Conservation (phyloP, 1,284 basidiomycete genomes). For the Mycosarcoma mackinlayi region DNA sequence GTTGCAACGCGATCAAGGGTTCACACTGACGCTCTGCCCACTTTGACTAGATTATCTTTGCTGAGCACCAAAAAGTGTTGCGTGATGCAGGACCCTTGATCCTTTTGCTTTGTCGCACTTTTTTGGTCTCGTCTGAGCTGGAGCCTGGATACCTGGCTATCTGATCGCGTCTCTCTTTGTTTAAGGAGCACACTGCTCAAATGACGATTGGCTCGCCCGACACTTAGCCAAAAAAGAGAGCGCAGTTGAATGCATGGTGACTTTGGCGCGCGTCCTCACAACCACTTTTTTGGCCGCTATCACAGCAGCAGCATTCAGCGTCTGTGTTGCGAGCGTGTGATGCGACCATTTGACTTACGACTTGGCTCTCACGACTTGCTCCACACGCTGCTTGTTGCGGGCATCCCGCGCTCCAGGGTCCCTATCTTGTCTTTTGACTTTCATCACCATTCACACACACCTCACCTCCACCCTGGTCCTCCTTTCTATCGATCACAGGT, state of each 20-base stretch:
- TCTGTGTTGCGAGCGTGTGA: neutral
- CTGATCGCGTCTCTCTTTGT: too few relatives aligned
- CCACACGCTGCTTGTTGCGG: too few relatives aligned
- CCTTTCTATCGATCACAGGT: too few relatives aligned
- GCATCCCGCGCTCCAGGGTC: too few relatives aligned
- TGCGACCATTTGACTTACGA: too few relatives aligned
- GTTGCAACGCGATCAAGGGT: too few relatives aligned
- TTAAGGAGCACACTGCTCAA: constrained; percentile 2
- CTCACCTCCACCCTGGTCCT: too few relatives aligned
- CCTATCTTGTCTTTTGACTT: neutral
- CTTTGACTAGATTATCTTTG: neutral
- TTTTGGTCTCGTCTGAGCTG: too few relatives aligned
- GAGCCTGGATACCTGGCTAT: too few relatives aligned
- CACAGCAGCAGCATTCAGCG: neutral
- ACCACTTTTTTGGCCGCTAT: neutral
- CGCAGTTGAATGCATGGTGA: constrained; percentile 19
- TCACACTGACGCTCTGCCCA: neutral
- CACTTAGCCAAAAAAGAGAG: neutral
- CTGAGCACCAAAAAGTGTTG: neutral
- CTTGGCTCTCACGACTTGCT: neutral
- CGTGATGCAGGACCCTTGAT: constrained; percentile 19
- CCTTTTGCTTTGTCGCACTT: neutral
- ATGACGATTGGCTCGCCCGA: constrained; percentile 10
- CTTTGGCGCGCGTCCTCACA: constrained; percentile 21
- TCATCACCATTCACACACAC: neutral